Conservation (phyloP, 768 basidiomycete genomes). For the Artomyces pyxidatus region DNA sequence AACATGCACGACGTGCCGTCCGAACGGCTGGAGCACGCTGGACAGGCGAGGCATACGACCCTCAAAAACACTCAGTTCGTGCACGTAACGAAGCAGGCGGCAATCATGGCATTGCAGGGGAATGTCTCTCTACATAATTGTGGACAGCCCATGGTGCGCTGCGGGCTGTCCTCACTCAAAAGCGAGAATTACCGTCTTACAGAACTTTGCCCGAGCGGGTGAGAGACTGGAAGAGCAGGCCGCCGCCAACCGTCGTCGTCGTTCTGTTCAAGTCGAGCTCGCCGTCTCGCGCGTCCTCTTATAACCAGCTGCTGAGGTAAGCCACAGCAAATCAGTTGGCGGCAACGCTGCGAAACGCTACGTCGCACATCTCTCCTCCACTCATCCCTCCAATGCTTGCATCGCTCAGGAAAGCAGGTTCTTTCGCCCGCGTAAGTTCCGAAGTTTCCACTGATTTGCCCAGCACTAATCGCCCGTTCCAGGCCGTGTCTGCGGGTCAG, state of each 20-base stretch:
- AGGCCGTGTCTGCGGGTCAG: conserved; percentile 74
- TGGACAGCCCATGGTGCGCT: conserved; percentile 47
- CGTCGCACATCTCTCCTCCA: conserved; percentile 10
- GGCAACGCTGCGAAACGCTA: not conserved
- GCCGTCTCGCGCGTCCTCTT: not conserved
- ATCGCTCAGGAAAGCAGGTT: conserved; percentile 55
- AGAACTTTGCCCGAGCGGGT: conserved; percentile 47
- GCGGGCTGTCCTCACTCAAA: conserved; percentile 15
- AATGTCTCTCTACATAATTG: conserved; percentile 77
- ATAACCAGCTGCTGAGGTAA: conserved; percentile 36
- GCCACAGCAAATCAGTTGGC: conserved; percentile 2
- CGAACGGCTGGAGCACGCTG: not conserved
- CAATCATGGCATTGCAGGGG: not conserved
- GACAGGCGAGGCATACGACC: too few relatives aligned
- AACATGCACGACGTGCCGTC: not conserved
- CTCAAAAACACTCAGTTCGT: too few relatives aligned
- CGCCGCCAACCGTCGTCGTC: conserved; percentile 70
- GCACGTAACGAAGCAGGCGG: not conserved
- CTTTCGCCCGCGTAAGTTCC: conserved; percentile 52
- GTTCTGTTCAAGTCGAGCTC: conserved; percentile 40
- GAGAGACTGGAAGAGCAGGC: conserved; percentile 62
- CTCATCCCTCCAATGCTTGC: conserved; percentile 49
- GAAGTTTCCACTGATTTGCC: conserved; percentile 13
- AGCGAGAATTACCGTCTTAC: conserved; percentile 42
- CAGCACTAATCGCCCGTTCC: conserved; percentile 9